Percentiles rank a stretch among this genome's conserved stretches.
Evolutionary conservation across 495 filamentous ascomycete genomes (phyloP).

Genomic region (Penicillium psychrofluorescens): DNA sequence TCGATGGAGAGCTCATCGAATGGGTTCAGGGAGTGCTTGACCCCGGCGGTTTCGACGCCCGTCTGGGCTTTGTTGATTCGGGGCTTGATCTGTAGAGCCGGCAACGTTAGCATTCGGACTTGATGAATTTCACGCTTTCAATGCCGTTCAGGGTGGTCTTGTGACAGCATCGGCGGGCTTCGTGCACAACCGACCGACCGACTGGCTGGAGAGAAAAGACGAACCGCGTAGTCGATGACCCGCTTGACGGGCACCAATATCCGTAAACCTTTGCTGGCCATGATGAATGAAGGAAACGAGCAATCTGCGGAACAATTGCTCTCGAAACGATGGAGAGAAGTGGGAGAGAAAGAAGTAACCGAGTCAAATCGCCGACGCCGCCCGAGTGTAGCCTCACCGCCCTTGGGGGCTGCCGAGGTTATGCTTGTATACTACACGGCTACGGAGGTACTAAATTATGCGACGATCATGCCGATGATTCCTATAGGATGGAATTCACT

Average conservation of each 20-base stretch:
- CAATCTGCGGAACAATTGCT: constrained; percentile 6
- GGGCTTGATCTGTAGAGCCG: constrained; percentile 71
- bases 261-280: constrained; percentile 65
- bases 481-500: neutral
- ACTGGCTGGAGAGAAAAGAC: constrained; percentile 17
- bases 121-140: too few species aligned
- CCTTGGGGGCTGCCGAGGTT: constrained; percentile 32
- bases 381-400: constrained; percentile 26
- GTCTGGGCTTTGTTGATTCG: constrained; percentile 95
- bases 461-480: too few species aligned
- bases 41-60: constrained; percentile 80
- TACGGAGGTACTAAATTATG: too few species aligned
- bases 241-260: constrained; percentile 95
- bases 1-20: constrained; percentile 98
- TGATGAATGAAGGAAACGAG: constrained; percentile 27
- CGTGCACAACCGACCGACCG: too few species aligned
- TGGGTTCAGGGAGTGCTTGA: constrained; percentile 97
- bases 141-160: too few species aligned
- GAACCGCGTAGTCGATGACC: constrained; percentile 98
- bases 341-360: constrained; percentile 13
- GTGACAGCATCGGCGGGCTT: too few species aligned
- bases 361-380: constrained; percentile 28
- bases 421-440: neutral
- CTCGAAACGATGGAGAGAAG: constrained; percentile 5
- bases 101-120: too few species aligned